Percentiles rank a stretch among this genome's conserved stretches.
phyloP scores from a whole-genome alignment of 192 early-diverging fungal genomes.

The Entomortierella lignicola region DNA sequence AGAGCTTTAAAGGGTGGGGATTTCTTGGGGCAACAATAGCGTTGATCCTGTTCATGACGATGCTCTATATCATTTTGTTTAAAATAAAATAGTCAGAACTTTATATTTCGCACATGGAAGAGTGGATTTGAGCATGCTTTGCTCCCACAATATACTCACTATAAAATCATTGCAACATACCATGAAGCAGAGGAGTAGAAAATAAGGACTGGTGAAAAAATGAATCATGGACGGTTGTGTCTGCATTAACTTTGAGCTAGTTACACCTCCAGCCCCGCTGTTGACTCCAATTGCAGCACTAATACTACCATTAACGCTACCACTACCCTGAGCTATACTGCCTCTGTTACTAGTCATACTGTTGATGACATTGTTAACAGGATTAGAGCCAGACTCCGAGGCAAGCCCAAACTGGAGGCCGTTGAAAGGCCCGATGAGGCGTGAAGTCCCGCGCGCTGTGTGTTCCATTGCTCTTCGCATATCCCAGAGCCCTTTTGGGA shows the following conservation, averaged over 20 bases:
- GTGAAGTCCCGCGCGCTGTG: conserved; percentile 12
- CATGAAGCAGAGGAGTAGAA: conserved; percentile 52
- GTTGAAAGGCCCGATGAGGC: neutral
- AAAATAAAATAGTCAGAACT: too few relatives aligned
- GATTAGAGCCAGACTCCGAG: neutral
- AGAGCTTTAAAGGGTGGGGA: conserved; percentile 53
- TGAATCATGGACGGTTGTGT: conserved; percentile 43
- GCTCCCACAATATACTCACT: neutral
- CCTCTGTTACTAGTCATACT: neutral
- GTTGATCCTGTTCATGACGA: conserved; percentile 61
- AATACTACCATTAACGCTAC: neutral
- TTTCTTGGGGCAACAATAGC: conserved; percentile 62
- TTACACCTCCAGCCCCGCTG: neutral
- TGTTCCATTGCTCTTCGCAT: conserved; percentile 40
- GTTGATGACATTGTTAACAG: neutral
- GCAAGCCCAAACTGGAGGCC: neutral
- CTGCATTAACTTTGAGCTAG: conserved; percentile 20
- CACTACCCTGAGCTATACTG: neutral
- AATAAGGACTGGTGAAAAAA: conserved; percentile 53
- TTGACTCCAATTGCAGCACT: neutral
- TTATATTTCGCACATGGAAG: neutral
- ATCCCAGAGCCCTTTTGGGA: conserved; percentile 24
- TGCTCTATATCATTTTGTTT: conserved; percentile 27
- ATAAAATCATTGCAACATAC: conserved; percentile 14
- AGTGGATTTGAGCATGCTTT: neutral